Percentiles rank a stretch among this genome's conserved stretches.
Evolutionary conservation across 345 rosid species (phyloP).

Genomic region (Excoecaria cochinchinensis): DNA sequence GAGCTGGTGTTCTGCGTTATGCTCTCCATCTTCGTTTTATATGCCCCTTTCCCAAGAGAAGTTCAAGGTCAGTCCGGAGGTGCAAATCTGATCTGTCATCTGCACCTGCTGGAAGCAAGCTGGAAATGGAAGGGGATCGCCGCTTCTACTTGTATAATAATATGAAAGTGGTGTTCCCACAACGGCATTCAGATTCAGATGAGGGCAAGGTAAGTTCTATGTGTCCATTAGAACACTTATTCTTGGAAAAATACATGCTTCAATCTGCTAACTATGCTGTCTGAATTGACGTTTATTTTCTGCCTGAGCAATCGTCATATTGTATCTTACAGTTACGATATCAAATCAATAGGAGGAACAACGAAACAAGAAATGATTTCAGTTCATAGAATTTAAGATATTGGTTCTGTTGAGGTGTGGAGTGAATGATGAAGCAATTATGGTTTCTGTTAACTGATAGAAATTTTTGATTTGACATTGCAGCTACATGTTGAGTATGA

Average conservation of each 20-base stretch:
- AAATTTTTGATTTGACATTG: constrained; percentile 4
- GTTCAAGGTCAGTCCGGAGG: constrained; percentile 21
- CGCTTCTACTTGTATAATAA: constrained; percentile 81
- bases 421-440: too few relatives aligned
- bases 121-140: constrained; percentile 41
- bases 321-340: not conserved
- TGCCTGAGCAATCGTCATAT: not conserved
- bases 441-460: not conserved
- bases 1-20: constrained; percentile 26
- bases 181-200: constrained; percentile 87
- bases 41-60: constrained; percentile 19
- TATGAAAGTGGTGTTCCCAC: constrained; percentile 87
- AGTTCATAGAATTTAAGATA: not conserved
- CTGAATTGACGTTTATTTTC: not conserved
- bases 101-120: constrained; percentile 11
- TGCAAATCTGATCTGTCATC: constrained; percentile 26
- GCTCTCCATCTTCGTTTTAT: constrained; percentile 30
- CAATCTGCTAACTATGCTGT: not conserved
- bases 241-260: not conserved
- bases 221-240: too few relatives aligned
- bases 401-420: not conserved
- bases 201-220: constrained; percentile 86
- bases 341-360: not conserved
- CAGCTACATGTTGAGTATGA: constrained; percentile 29
- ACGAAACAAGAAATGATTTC: not conserved